These are phyloP conservation scores for Linanthus parryae DNA, from an alignment of 148 eudicot species.

Conservation along the genomic window DNA sequence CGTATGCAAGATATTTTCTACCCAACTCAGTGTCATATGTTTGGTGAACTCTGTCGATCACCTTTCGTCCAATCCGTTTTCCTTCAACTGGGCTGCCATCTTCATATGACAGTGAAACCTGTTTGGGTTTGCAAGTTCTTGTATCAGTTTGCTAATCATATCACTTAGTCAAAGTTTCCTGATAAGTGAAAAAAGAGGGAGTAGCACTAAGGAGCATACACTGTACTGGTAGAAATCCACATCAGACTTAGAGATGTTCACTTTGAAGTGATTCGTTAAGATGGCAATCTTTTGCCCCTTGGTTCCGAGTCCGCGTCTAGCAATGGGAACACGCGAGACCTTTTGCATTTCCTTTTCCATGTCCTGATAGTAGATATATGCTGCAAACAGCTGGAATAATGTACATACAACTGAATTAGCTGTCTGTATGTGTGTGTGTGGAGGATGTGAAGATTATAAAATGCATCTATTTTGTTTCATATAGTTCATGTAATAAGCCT, in stretches of 20 bases:
- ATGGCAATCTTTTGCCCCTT: slow-evolving; percentile 24
- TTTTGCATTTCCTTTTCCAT: slow-evolving; percentile 9
- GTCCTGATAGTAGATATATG: too few species aligned
- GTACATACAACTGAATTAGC: too few species aligned
- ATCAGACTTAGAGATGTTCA: slow-evolving; percentile 18
- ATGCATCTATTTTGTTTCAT: too few species aligned
- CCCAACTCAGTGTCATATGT: slow-evolving; percentile 12
- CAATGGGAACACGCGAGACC: slow-evolving; percentile 18
- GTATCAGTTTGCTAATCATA: too few species aligned
- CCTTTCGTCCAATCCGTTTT: slow-evolving; percentile 35
- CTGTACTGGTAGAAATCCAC: slow-evolving; percentile 29
- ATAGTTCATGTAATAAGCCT: too few species aligned
- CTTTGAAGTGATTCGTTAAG: slow-evolving; percentile 33
- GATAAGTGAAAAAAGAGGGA: too few species aligned
- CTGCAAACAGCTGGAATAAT: too few species aligned
- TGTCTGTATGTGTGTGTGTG: too few species aligned
- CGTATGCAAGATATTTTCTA: slow-evolving; percentile 11
- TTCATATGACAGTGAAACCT: slow-evolving; percentile 30
- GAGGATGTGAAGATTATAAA: too few species aligned
- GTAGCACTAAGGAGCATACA: too few species aligned
- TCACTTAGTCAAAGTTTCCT: too few species aligned
- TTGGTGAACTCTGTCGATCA: slow-evolving; percentile 17
- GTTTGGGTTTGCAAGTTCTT: too few species aligned
- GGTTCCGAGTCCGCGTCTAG: slow-evolving; percentile 19
- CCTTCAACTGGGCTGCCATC: slow-evolving; percentile 32